Conservation (phyloP, 768 basidiomycete genomes). For the Scleroderma citrinum region DNA sequence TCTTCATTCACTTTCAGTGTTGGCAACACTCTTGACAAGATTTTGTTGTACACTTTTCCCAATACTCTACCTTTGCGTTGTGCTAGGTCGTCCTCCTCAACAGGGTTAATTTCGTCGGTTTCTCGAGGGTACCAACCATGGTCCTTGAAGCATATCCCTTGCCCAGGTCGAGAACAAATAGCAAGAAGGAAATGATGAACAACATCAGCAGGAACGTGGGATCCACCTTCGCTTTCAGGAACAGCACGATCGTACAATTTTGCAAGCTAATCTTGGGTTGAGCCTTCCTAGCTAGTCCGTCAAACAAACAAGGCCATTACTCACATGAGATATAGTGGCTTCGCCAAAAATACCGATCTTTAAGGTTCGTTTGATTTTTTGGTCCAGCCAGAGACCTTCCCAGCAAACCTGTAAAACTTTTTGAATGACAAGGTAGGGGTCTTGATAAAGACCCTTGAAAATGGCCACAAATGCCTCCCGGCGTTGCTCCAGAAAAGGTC, state of each 20-base stretch:
- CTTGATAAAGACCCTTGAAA: constrained; percentile 69
- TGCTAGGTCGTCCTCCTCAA: constrained; percentile 34
- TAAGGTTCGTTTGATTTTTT: constrained; percentile 60
- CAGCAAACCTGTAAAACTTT: constrained; percentile 68
- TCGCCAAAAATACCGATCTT: constrained; percentile 74
- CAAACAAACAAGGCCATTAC: constrained; percentile 6
- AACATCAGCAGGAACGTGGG: constrained; percentile 67
- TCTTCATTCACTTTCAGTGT: constrained; percentile 87
- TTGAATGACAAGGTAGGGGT: constrained; percentile 56
- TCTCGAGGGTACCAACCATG: constrained; percentile 88
- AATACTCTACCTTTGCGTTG: constrained; percentile 24
- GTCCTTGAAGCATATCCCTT: constrained; percentile 84
- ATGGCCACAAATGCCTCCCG: constrained; percentile 56
- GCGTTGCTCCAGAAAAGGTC: constrained; percentile 64
- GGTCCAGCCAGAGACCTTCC: constrained; percentile 72
- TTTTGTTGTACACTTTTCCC: constrained; percentile 75
- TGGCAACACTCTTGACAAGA: constrained; percentile 69
- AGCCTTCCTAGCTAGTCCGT: not conserved
- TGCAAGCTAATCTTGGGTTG: constrained; percentile 41
- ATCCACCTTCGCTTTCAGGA: constrained; percentile 42
- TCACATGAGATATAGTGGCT: constrained; percentile 55
- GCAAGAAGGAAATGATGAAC: constrained; percentile 85
- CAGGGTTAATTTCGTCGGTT: constrained; percentile 34
- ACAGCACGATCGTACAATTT: constrained; percentile 65
- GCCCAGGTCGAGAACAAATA: constrained; percentile 74